These are phyloP conservation scores for Globisporangium middletonii DNA, from an alignment of 352 stramenopile species.

Conservation along the genomic window DNA sequence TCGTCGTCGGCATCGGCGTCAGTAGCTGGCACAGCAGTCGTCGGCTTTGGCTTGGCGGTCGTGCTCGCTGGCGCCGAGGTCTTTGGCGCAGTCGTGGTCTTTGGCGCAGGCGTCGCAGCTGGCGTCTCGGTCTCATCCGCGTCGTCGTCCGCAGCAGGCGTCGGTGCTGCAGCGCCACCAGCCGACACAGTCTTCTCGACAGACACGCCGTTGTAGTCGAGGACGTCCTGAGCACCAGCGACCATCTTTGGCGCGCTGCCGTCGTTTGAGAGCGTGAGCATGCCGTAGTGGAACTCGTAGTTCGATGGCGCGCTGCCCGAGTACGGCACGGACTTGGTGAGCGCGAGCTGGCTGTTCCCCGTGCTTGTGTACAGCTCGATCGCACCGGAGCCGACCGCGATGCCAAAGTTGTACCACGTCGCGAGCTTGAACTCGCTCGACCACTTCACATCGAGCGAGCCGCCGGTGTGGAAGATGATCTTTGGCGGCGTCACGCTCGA, in stretches of 20 bases:
- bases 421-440: constrained; percentile 36
- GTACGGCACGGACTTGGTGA: constrained; percentile 34
- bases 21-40: constrained; percentile 1
- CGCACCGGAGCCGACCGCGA: constrained; percentile 32
- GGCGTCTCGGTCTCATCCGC: constrained; percentile 3
- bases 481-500: constrained; percentile 35
- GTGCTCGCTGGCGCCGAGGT: constrained; percentile 1
- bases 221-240: constrained; percentile 35
- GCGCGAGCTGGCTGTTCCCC: constrained; percentile 28
- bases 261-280: constrained; percentile 62
- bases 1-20: constrained; percentile 7
- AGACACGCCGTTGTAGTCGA: constrained; percentile 64
- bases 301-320: constrained; percentile 16
- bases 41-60: not conserved
- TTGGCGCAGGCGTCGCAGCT: constrained; percentile 3
- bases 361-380: constrained; percentile 51
- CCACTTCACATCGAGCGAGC: constrained; percentile 42
- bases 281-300: constrained; percentile 63
- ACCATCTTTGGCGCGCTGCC: constrained; percentile 44
- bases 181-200: constrained; percentile 26
- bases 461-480: constrained; percentile 51
- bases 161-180: constrained; percentile 2
- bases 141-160: not conserved
- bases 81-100: not conserved
- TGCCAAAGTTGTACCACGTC: constrained; percentile 72